These are phyloP conservation scores for Fagopyrum esculentum DNA, from an alignment of 148 eudicot genomes.

Conservation along the genomic window DNA sequence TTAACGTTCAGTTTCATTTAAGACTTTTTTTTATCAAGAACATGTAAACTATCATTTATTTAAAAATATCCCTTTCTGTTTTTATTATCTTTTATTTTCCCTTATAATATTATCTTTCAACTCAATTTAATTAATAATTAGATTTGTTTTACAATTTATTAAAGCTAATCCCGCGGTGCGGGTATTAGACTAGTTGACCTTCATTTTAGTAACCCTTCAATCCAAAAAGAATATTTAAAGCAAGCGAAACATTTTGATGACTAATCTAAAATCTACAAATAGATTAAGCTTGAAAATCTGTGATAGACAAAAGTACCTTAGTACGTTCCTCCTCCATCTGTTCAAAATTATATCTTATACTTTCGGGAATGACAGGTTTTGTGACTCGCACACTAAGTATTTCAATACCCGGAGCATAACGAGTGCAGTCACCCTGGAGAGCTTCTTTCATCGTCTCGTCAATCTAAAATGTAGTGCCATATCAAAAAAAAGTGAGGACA, in stretches of 20 bases:
- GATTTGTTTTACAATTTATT: no score
- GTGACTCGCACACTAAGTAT: conserved; percentile 94
- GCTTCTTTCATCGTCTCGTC: conserved; percentile 98
- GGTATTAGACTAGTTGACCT: background rate
- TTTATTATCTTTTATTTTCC: no score
- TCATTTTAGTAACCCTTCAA: background rate
- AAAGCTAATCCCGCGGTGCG: no score
- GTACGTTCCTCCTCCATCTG: conserved; percentile 99
- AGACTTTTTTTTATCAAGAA: no score
- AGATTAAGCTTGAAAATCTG: background rate
- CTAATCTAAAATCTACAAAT: background rate
- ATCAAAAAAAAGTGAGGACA: conserved; percentile 3
- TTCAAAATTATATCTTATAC: conserved; percentile 75
- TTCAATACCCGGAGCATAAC: conserved; percentile 98
- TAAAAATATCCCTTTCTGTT: no score
- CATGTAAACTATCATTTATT: no score
- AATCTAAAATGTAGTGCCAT: conserved; percentile 37
- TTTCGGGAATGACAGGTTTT: conserved; percentile 80
- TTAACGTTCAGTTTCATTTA: no score
- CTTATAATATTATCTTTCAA: no score
- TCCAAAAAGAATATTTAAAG: background rate
- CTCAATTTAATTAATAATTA: no score
- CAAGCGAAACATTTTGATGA: background rate
- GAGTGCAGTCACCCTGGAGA: conserved; percentile 93
- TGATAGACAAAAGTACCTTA: conserved; percentile 40